Conservation (phyloP, 768 basidiomycete genomes). For the Boletus vinaceobasis region DNA sequence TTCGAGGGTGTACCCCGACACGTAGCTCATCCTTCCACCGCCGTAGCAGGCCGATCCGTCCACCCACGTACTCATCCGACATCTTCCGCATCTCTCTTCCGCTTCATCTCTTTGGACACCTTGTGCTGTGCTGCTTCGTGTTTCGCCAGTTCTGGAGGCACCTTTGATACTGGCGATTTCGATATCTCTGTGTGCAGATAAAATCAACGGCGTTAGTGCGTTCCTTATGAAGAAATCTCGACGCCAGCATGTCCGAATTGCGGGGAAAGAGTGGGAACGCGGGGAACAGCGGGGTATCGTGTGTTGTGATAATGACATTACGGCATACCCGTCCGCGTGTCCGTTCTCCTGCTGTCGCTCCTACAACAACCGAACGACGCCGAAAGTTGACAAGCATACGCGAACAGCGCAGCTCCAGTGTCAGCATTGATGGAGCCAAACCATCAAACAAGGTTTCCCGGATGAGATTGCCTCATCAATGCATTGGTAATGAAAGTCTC, state of each 20-base stretch:
- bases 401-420: neutral
- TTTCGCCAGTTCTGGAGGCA: conserved; percentile 81
- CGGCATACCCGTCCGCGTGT: conserved; percentile 1
- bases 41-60: neutral
- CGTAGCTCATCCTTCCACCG: no score
- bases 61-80: conserved; percentile 37
- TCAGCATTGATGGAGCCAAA: neutral
- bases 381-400: neutral
- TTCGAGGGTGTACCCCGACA: no score
- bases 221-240: neutral
- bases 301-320: neutral
- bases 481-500: no score
- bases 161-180: conserved; percentile 91
- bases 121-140: conserved; percentile 91
- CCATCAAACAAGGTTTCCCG: neutral
- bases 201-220: conserved; percentile 15
- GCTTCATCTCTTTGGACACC: conserved; percentile 92
- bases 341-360: no score
- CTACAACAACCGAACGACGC: neutral
- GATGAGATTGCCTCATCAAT: neutral
- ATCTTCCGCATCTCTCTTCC: conserved; percentile 85
- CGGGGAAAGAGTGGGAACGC: conserved; percentile 11
- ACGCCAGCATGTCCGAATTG: neutral
- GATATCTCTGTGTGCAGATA: conserved; percentile 63
- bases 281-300: conserved; percentile 2